These are phyloP conservation scores for Metschnikowia bowlesiae DNA, from an alignment of 805 yeast species.

Conservation along the genomic window DNA sequence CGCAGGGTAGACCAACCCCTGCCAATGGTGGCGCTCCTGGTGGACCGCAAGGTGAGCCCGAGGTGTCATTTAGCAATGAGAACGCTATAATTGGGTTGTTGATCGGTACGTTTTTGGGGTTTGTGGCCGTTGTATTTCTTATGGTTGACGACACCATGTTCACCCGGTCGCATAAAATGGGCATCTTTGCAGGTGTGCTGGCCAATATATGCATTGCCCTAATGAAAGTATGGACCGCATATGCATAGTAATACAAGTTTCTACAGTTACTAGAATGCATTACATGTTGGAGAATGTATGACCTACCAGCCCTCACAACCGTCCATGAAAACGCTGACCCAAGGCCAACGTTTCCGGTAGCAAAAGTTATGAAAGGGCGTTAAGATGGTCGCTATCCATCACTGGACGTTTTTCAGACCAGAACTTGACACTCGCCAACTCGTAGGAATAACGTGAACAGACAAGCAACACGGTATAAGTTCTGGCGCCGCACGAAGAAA, in stretches of 20 bases:
- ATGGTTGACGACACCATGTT: conserved; percentile 58
- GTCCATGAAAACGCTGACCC: conserved; percentile 20
- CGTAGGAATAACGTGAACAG: conserved; percentile 43
- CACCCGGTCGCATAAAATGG: conserved; percentile 58
- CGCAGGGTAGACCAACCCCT: conserved; percentile 31
- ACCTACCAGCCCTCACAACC: conserved; percentile 46
- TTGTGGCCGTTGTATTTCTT: conserved; percentile 56
- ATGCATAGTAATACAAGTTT: not conserved
- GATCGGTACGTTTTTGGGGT: conserved; percentile 74
- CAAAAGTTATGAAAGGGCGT: conserved; percentile 35
- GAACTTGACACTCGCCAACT: conserved; percentile 49
- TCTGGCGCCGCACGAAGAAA: conserved; percentile 49
- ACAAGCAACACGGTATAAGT: conserved; percentile 51
- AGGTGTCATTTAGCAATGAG: conserved; percentile 36
- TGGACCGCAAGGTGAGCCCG: not conserved
- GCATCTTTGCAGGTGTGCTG: conserved; percentile 66
- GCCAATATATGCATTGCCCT: conserved; percentile 67
- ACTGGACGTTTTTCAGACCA: conserved; percentile 44
- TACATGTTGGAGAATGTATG: conserved; percentile 25
- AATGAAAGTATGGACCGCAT: conserved; percentile 32
- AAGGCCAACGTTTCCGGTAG: conserved; percentile 18
- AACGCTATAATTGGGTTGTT: conserved; percentile 67
- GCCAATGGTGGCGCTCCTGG: conserved; percentile 3
- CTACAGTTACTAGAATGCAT: not conserved
- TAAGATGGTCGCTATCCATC: conserved; percentile 41